Evolutionary conservation across 257 asterid genomes (phyloP).

Genomic region (Cinchona pubescens): DNA sequence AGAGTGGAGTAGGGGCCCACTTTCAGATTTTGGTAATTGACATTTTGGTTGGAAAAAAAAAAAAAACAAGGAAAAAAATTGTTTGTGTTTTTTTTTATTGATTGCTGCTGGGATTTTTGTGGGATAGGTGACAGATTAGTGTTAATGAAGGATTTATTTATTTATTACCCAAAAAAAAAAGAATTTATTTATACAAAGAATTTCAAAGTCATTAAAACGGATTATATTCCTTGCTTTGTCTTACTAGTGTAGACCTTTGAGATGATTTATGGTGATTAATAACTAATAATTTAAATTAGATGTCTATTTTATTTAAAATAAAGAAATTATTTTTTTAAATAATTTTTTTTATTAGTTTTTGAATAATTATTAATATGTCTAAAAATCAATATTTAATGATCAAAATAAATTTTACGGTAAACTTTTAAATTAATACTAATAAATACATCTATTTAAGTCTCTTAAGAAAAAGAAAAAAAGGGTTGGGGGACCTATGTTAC

Average conservation of each 20-base stretch:
- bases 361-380: too few relatives aligned
- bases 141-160: constrained; percentile 19
- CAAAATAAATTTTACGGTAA: too few relatives aligned
- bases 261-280: too few relatives aligned
- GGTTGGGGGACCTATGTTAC: neutral
- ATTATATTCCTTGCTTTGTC: neutral
- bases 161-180: too few relatives aligned
- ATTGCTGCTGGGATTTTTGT: constrained; percentile 7
- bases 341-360: too few relatives aligned
- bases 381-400: too few relatives aligned
- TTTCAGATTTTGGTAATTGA: constrained; percentile 27
- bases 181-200: neutral
- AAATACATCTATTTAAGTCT: neutral
- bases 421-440: neutral
- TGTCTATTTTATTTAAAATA: too few relatives aligned
- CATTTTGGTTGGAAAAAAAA: neutral
- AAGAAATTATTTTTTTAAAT: too few relatives aligned
- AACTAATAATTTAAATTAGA: too few relatives aligned
- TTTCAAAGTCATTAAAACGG: neutral
- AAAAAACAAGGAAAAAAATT: neutral
- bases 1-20: constrained; percentile 47
- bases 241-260: neutral
- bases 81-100: neutral
- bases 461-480: neutral
- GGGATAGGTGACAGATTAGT: constrained; percentile 25